A percentile compares a stretch with the other conserved stretches of the same genome.
phyloP scores from a whole-genome alignment of 495 filamentous ascomycete species.

The Talaromyces proteolyticus region DNA sequence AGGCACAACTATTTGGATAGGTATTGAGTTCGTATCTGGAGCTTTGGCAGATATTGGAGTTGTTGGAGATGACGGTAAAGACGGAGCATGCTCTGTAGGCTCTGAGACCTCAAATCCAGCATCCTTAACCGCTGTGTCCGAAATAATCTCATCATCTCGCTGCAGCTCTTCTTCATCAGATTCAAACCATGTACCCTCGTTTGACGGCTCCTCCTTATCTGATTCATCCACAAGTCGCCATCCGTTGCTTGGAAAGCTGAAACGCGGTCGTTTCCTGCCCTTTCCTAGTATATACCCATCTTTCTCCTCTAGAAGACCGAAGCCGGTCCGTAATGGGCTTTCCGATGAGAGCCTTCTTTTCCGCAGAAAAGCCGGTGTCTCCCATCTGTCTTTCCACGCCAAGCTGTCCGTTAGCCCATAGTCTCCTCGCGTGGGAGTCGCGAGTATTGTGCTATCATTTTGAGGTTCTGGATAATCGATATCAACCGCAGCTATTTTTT shows the following conservation, averaged over 20 bases:
- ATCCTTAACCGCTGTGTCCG: too few species aligned
- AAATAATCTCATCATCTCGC: slow-evolving; percentile 14
- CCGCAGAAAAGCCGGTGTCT: slow-evolving; percentile 74
- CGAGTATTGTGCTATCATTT: slow-evolving; percentile 18
- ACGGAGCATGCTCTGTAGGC: too few species aligned
- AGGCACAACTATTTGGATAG: background rate
- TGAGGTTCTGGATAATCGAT: background rate
- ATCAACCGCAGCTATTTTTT: slow-evolving; percentile 3
- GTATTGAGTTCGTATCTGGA: slow-evolving; percentile 8
- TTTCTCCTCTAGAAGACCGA: slow-evolving; percentile 67
- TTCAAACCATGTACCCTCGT: slow-evolving; percentile 7
- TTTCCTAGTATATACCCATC: slow-evolving; percentile 57
- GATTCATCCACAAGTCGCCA: slow-evolving; percentile 70
- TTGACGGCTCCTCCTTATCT: slow-evolving; percentile 42
- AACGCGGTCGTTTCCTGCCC: slow-evolving; percentile 66
- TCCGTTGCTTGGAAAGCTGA: slow-evolving; percentile 57
- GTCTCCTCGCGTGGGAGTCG: background rate
- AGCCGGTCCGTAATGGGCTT: slow-evolving; percentile 48
- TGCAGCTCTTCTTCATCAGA: slow-evolving; percentile 29
- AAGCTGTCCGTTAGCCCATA: too few species aligned
- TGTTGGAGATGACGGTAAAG: background rate
- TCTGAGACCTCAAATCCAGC: too few species aligned
- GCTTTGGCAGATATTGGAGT: slow-evolving; percentile 14
- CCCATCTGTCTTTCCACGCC: slow-evolving; percentile 28
- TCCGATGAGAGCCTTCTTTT: slow-evolving; percentile 56